phyloP scores from a whole-genome alignment of 345 rosid genomes.

The Hibiscus trionum region DNA sequence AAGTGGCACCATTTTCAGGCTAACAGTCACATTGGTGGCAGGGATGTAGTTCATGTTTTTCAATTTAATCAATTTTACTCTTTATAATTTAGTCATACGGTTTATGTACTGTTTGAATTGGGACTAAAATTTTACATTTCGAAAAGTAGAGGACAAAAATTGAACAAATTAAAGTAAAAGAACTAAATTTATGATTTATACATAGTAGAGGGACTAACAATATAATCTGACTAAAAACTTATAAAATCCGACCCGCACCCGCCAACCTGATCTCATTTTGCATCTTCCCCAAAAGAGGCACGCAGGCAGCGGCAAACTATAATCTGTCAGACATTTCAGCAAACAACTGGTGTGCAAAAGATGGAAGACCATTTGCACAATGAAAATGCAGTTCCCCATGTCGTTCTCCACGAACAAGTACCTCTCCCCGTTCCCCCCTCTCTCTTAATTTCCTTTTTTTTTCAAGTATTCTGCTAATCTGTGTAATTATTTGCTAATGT shows the following conservation, averaged over 20 bases:
- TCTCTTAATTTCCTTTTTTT: neutral
- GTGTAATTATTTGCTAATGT: neutral
- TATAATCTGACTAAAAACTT: neutral
- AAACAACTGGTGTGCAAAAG: neutral
- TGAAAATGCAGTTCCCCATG: constrained; percentile 8
- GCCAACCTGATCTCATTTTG: neutral
- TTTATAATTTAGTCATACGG: too few relatives aligned
- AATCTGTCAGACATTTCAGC: neutral
- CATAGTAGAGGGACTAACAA: neutral
- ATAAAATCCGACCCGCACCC: neutral
- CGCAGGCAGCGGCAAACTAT: neutral
- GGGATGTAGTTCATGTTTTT: constrained; percentile 15
- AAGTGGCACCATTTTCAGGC: constrained; percentile 38
- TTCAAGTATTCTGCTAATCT: neutral
- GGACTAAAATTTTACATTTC: too few relatives aligned
- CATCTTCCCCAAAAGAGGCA: neutral
- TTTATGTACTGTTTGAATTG: too few relatives aligned
- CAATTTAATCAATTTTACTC: too few relatives aligned
- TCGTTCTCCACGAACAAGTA: constrained; percentile 11
- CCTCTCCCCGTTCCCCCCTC: neutral
- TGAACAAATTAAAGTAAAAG: too few relatives aligned
- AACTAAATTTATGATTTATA: too few relatives aligned
- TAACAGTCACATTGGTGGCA: constrained; percentile 67
- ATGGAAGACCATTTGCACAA: constrained; percentile 3
- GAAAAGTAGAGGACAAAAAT: too few relatives aligned